These are phyloP conservation scores for Tolypocladium ovalisporum DNA, from an alignment of 2,329 filamentous ascomycete species.

Conservation along the genomic window DNA sequence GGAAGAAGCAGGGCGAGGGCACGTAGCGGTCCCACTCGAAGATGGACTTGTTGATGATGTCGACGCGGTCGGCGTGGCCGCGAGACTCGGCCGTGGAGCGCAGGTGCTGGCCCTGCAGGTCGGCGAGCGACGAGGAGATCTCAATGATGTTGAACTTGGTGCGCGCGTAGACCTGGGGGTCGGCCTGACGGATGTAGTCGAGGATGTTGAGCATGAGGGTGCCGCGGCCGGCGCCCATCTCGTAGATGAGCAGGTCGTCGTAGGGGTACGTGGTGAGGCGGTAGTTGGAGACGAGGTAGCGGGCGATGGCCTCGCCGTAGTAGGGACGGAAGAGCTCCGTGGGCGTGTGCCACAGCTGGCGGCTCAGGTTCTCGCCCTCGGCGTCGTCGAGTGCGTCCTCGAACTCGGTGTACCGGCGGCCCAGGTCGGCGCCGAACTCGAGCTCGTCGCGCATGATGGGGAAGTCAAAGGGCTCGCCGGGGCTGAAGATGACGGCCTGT, in stretches of 20 bases:
- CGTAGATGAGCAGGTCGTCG: conserved; percentile 94
- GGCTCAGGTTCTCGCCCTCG: conserved; percentile 53
- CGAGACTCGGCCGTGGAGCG: conserved; percentile 53
- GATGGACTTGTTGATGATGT: conserved; percentile 89
- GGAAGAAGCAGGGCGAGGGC: conserved; percentile 91
- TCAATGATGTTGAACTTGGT: conserved; percentile 95
- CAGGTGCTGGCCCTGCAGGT: conserved; percentile 63
- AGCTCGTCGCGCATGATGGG: conserved; percentile 69
- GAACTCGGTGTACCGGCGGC: conserved; percentile 75
- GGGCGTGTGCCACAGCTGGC: conserved; percentile 96
- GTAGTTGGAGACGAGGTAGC: conserved; percentile 93
- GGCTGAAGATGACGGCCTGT: conserved; percentile 90
- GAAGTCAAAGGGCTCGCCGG: conserved; percentile 87
- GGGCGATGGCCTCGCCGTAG: conserved; percentile 94
- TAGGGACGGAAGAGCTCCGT: conserved; percentile 94
- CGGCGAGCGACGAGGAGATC: conserved; percentile 74
- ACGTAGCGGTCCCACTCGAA: conserved; percentile 89
- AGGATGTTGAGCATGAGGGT: conserved; percentile 98
- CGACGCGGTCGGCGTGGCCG: conserved; percentile 75
- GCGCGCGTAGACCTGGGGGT: conserved; percentile 86
- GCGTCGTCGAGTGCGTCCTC: conserved; percentile 75
- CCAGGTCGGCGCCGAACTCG: conserved; percentile 68
- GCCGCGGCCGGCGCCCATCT: conserved; percentile 95
- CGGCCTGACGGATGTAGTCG: conserved; percentile 83
- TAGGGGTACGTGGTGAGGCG: conserved; percentile 89